A percentile compares a stretch with the other conserved stretches of the same genome.
These are phyloP conservation scores for Gleditsia sinensis DNA, from an alignment of 306 rosid genomes.

Conservation along the genomic window DNA sequence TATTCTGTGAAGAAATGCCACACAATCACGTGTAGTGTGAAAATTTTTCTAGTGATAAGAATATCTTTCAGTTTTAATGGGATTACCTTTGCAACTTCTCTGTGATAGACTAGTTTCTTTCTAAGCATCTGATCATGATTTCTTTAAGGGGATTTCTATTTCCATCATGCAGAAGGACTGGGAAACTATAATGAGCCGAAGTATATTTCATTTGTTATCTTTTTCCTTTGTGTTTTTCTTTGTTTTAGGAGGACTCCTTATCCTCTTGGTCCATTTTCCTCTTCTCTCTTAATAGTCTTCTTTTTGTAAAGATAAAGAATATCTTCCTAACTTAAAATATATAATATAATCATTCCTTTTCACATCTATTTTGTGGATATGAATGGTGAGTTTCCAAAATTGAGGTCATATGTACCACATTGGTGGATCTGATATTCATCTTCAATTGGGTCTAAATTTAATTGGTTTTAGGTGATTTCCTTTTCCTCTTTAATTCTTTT, in stretches of 20 bases:
- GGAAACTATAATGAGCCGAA: neutral
- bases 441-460: constrained; percentile 11
- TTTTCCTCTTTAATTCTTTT: constrained; percentile 8
- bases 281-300: neutral
- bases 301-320: neutral
- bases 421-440: neutral
- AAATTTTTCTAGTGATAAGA: neutral
- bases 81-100: neutral
- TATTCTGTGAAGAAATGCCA: neutral
- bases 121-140: neutral
- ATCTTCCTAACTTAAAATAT: neutral
- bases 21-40: neutral
- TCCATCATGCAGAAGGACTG: neutral
- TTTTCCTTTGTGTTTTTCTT: neutral
- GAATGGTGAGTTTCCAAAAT: neutral
- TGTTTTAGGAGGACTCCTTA: neutral
- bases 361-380: neutral
- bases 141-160: neutral
- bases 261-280: neutral
- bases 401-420: neutral
- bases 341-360: neutral
- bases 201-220: neutral
- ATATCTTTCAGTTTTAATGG: neutral
- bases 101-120: neutral
- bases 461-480: neutral